Base-by-base conservation (phyloP, 805 yeast genomes). In the Barnettozyma sp. region DNA sequence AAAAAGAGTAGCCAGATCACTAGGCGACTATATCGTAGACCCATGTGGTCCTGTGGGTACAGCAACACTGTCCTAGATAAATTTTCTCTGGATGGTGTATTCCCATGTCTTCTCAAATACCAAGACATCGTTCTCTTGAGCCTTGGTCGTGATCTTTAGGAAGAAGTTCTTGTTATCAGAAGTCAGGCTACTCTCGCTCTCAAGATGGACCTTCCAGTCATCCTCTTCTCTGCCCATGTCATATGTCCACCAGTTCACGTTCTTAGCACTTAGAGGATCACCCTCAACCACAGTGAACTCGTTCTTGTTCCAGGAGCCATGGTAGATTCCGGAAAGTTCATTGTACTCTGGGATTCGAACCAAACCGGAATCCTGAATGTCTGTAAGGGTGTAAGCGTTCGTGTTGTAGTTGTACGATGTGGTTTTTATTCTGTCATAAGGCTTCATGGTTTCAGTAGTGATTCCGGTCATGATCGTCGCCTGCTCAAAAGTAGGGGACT, bases 271-370 rank as follows among this genome's bases (percentile, higher is more conserved):
- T 12, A 65, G 42, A 10, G 71, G 71, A 42, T 66, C 63, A 30
- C 49, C 45, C 2, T 54, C 54, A 29, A 56, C 55, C 34, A 65
- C 52, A 31, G 41, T 54, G 65, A 69, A 66, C 9, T 49, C 35
- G 40, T 66, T 66, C 23, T 56, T 58, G 43, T 65, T 66, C 53
- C 56, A 50, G 12, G 62, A 56, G 0, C 70, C 70, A 39, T 62
- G 56, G 34, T 60, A 62, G 22, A 65, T 58, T 2, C 68, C 70
- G 10, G 62, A 50, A 5, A 54, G 33, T 12, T 50, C 48, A n/a
- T 51, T 59, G 34, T 52, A 52, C 1, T 56, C 45, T 11, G 63
- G 60, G 18, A 64, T 49, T 28, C 42, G 49, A 18, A 56, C 53
- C 17, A 51, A 40, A 13, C 71, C 71, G 14, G 52, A 47, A 34